These are phyloP conservation scores for Neocatenulostroma microsporum DNA, from an alignment of 2,329 filamentous ascomycete genomes.

Conservation along the genomic window DNA sequence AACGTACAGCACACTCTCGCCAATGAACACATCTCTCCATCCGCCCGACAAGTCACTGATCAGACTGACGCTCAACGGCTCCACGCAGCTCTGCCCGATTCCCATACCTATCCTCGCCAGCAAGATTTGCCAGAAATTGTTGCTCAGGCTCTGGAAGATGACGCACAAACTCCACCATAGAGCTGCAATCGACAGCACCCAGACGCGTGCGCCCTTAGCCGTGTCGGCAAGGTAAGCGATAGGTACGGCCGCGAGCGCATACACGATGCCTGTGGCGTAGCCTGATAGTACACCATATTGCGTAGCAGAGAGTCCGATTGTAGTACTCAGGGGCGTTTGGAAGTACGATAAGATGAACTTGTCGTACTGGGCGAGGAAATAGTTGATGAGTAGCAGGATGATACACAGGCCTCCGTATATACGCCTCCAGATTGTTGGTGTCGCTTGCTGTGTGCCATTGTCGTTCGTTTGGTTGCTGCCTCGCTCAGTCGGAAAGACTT, in stretches of 20 bases:
- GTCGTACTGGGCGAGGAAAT: conserved; percentile 7
- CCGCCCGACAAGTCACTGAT: conserved; percentile 4
- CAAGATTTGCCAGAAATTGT: conserved; percentile 7
- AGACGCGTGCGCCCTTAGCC: conserved; percentile 1
- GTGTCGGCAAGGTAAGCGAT: conserved; percentile 7
- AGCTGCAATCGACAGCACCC: conserved; percentile 2
- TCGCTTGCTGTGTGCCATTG: too few relatives aligned
- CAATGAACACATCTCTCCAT: conserved; percentile 5
- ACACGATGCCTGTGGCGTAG: conserved; percentile 7
- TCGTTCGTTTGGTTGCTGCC: too few relatives aligned
- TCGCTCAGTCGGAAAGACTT: too few relatives aligned
- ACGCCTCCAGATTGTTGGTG: background rate
- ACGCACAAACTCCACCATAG: conserved; percentile 7
- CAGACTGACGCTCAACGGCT: conserved; percentile 5
- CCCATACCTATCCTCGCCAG: conserved; percentile 7
- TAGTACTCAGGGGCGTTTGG: conserved; percentile 1
- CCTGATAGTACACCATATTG: conserved; percentile 4
- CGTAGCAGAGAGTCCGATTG: conserved; percentile 2
- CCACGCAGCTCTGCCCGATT: conserved; percentile 6
- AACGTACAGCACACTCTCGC: conserved; percentile 4
- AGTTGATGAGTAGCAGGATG: conserved; percentile 6
- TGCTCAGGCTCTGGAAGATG: conserved; percentile 4
- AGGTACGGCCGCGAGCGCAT: conserved; percentile 4
- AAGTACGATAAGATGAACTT: conserved; percentile 8
- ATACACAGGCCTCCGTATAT: conserved; percentile 1